These are phyloP conservation scores for Amanita polypyramis DNA, from an alignment of 768 basidiomycete genomes.

Conservation along the genomic window DNA sequence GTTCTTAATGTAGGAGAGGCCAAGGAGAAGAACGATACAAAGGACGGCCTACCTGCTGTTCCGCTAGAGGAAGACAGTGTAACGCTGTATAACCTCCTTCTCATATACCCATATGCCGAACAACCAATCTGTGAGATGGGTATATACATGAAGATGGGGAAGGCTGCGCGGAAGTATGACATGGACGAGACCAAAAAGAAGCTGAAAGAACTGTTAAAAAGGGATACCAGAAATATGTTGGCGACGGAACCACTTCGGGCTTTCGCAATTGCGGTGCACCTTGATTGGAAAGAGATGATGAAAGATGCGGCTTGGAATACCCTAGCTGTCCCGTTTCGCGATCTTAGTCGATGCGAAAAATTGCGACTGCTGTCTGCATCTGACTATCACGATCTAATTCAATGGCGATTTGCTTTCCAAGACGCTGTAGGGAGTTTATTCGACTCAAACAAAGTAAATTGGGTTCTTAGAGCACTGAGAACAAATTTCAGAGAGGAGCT, in stretches of 20 bases:
- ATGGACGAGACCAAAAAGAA: conserved; percentile 1
- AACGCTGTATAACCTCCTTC: conserved; percentile 1
- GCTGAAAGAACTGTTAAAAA: background rate
- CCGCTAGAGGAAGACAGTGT: background rate
- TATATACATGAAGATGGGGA: background rate
- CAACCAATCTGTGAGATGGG: background rate
- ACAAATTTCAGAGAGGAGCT: too few species aligned
- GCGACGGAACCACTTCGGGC: background rate
- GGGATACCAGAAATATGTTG: conserved; percentile 8
- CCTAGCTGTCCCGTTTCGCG: background rate
- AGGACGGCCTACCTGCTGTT: background rate
- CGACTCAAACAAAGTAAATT: too few species aligned
- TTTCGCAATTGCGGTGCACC: background rate
- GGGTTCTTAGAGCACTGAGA: too few species aligned
- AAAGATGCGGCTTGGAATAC: background rate
- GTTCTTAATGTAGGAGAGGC: background rate
- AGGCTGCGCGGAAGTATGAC: conserved; percentile 1
- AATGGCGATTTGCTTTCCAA: conserved; percentile 13
- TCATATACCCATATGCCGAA: background rate
- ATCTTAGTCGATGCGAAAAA: background rate
- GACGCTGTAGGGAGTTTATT: background rate
- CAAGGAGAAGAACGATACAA: background rate
- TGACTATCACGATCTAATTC: conserved; percentile 19
- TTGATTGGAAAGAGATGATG: background rate
- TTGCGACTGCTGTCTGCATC: background rate